Conservation (phyloP, 352 stramenopile species). For the Pythium aristosporum region DNA sequence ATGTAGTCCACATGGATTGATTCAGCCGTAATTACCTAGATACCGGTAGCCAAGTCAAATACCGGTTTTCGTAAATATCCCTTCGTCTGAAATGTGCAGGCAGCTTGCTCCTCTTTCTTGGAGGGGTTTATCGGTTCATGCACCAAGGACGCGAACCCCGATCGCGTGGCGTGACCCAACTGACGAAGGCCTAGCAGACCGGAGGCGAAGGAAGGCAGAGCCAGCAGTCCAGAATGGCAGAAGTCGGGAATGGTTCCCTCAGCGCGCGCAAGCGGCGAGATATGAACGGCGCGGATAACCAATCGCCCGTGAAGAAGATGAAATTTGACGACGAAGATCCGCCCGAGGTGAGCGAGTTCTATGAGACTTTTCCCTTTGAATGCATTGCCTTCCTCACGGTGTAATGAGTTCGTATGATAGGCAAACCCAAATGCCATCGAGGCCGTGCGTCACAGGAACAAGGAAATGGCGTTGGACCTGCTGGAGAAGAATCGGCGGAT, state of each 20-base stretch:
- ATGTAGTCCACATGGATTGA: conserved; percentile 10
- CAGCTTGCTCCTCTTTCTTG: neutral
- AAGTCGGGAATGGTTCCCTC: conserved; percentile 24
- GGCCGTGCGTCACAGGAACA: conserved; percentile 71
- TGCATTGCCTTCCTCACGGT: neutral
- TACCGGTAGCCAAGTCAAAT: neutral
- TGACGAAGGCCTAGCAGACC: neutral
- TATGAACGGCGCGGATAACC: conserved; percentile 17
- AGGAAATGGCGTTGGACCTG: conserved; percentile 68
- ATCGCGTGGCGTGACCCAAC: no score
- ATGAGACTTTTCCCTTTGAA: neutral
- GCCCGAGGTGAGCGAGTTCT: conserved; percentile 35
- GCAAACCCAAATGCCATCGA: conserved; percentile 79
- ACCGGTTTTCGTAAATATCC: conserved; percentile 20
- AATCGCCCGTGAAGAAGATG: conserved; percentile 55
- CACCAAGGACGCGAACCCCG: neutral
- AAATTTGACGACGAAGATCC: conserved; percentile 61
- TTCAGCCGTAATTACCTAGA: conserved; percentile 19
- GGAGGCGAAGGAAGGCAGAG: neutral
- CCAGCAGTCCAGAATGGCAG: conserved; percentile 16
- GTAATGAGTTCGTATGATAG: conserved; percentile 17
- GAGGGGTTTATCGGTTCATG: neutral
- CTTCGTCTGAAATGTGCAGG: conserved; percentile 8
- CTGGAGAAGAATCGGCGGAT: conserved; percentile 85
- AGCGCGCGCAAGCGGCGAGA: conserved; percentile 47